Base-by-base conservation (phyloP, 2,329 filamentous ascomycete species). In the Cadophora sp. region DNA sequence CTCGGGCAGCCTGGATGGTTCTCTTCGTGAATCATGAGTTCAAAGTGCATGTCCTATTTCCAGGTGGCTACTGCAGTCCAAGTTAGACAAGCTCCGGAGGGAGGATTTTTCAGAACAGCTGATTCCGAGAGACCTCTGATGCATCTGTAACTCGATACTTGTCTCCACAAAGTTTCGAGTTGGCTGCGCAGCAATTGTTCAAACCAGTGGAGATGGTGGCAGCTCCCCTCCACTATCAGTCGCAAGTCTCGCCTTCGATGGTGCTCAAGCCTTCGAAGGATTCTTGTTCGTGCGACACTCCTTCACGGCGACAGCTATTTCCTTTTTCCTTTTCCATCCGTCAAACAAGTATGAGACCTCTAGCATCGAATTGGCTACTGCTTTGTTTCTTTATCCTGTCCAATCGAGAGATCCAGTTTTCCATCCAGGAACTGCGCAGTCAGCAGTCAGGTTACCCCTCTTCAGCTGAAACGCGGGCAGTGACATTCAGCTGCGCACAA, bases 401-500 rank as follows among this genome's bases (percentile, higher is more conserved):
- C 31, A 34, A 19, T 19, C 22, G 43, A 26, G n/a, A 37, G 31
- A 26, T 48, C 11, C 11, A 43, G 31, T 26, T 16, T n/a, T n/a
- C n/a, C n/a, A n/a, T n/a, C n/a, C n/a, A 59, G 31, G 22, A 59
- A 34, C 34, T 59, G 56, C 56, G 22, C 56, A 16, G n/a, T 40
- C 5, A 43, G 56, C 31, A n/a, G n/a, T n/a, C n/a, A n/a, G n/a
- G n/a, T n/a, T n/a, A 59, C 4, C n/a, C 14, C 22, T 43, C 34
- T 26, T 16, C 22, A 40, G 31, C 56, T 59, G 31, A 59, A 43
- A 43, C 34, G 34, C 51, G 27, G 34, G n/a, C 22, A 59, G 56
- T 34, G 4, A 26, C 34, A 19, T 59, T 59, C 31, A 37, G 31
- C 56, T 43, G 56, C 55, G 55, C 31, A 58, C 55, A 58, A 58